These are phyloP conservation scores for Penicillium expansum DNA, from an alignment of 2,329 filamentous ascomycete genomes.

Conservation along the genomic window DNA sequence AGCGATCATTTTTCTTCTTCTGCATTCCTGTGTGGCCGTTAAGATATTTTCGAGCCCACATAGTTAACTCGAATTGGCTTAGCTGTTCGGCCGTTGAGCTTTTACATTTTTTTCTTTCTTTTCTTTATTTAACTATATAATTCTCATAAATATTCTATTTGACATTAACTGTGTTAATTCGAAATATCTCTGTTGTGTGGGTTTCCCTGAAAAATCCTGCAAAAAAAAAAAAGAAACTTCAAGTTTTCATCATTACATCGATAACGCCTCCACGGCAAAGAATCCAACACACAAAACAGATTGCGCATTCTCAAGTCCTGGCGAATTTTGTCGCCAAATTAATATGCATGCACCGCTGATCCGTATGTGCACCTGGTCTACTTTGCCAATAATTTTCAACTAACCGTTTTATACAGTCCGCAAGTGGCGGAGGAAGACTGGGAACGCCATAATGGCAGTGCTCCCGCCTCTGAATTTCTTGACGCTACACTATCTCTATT, in stretches of 20 bases:
- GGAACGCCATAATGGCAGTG: constrained; percentile 25
- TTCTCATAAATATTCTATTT: too few species aligned
- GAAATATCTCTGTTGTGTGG: neutral
- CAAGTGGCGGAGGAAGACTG: constrained; percentile 20
- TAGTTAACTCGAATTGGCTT: neutral
- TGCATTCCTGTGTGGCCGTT: neutral
- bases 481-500: constrained; percentile 66
- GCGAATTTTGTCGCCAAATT: neutral
- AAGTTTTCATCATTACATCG: neutral
- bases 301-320: neutral
- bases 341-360: constrained; percentile 5
- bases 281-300: neutral
- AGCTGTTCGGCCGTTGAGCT: neutral
- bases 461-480: constrained; percentile 56
- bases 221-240: too few species aligned
- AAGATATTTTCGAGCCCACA: neutral
- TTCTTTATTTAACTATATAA: neutral
- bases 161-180: too few species aligned
- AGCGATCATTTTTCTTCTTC: neutral
- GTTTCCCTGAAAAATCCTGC: neutral
- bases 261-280: neutral
- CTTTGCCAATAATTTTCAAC: neutral
- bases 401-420: constrained; percentile 16
- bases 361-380: constrained; percentile 4
- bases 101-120: neutral